Evolutionary conservation across 176 grass and related monocot species (phyloP), one percentile per base, ranked within the genome.

Genomic region (Hordeum marinum): DNA sequence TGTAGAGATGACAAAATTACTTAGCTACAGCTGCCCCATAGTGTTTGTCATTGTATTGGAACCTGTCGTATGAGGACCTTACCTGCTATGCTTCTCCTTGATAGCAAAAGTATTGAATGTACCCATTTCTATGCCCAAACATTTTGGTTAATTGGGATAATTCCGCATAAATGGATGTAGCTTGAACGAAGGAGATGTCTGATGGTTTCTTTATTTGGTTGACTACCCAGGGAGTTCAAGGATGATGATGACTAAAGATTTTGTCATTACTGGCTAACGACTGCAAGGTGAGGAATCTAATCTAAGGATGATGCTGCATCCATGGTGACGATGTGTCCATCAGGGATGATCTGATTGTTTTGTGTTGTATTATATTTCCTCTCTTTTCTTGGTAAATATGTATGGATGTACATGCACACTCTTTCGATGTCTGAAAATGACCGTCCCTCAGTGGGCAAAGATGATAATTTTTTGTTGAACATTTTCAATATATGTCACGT

Each of bases 301-400:
- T 82, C 68, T 43, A 29, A 75, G 66, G 34, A 79, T 18, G 37
- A 60, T 50, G 4, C 57, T 35, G 27, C 48, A 58, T 35, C 29
- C 59, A 9, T 6, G 14, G 48, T 35, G 82, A 67, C 86, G 74
- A n/a, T 86, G 45, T 66, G 63, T 73, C 40, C 34, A 25, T 86
- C 45, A 74, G 67, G 15, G 60, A 59, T 48, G 46, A 75, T 79
- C 45, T 50, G 75, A 79, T 73, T 83, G 74, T 75, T 79, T 80
- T 87, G 45, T 90, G 65, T 21, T 83, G 55, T 85, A 41, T 83
- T 79, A 37, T 79, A 31, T 65, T 37, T 86, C 34, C 32, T 29
- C n/a, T 71, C 26, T 26, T 59, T 74, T 80, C n/a, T 83, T 36
- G 74, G 79, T 87, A 79, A 87, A 87, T 79, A 86, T 63, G 37